These are phyloP conservation scores for Fusarium cicatricum DNA, from an alignment of 2,329 filamentous ascomycete genomes.

Conservation along the genomic window DNA sequence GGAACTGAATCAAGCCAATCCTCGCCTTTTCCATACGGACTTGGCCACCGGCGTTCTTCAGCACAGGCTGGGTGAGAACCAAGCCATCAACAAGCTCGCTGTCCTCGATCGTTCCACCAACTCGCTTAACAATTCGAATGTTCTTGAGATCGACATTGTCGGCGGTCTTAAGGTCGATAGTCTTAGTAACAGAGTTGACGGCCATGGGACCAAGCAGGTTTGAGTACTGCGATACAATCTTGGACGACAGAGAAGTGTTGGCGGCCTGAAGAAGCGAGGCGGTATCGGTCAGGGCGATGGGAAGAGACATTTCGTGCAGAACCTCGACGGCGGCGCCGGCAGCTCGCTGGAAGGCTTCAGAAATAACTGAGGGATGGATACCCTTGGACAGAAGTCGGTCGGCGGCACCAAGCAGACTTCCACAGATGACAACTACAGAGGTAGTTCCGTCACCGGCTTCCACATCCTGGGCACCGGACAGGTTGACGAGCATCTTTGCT, in stretches of 20 bases:
- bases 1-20: slow-evolving; percentile 98
- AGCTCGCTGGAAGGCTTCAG: slow-evolving; percentile 95
- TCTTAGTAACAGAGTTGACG: slow-evolving; percentile 93
- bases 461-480: slow-evolving; percentile 96
- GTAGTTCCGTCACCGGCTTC: slow-evolving; percentile 98
- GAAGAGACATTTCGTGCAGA: slow-evolving; percentile 94
- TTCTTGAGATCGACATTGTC: slow-evolving; percentile 97
- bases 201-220: slow-evolving; percentile 97
- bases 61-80: slow-evolving; percentile 88
- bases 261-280: slow-evolving; percentile 93
- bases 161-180: slow-evolving; percentile 93
- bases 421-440: slow-evolving; percentile 97
- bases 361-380: slow-evolving; percentile 97
- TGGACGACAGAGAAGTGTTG: slow-evolving; percentile 95
- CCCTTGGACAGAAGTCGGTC: slow-evolving; percentile 91
- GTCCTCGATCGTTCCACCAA: slow-evolving; percentile 97
- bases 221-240: slow-evolving; percentile 98
- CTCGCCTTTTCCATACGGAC: slow-evolving; percentile 95
- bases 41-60: slow-evolving; percentile 93
- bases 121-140: slow-evolving; percentile 96
- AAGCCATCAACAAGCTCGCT: slow-evolving; percentile 96
- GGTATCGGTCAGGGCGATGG: slow-evolving; percentile 88
- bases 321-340: slow-evolving; percentile 88
- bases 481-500: slow-evolving; percentile 97
- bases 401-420: slow-evolving; percentile 91